Evolutionary conservation across 176 grass and related monocot species (phyloP).

Genomic region (Areca catechu): DNA sequence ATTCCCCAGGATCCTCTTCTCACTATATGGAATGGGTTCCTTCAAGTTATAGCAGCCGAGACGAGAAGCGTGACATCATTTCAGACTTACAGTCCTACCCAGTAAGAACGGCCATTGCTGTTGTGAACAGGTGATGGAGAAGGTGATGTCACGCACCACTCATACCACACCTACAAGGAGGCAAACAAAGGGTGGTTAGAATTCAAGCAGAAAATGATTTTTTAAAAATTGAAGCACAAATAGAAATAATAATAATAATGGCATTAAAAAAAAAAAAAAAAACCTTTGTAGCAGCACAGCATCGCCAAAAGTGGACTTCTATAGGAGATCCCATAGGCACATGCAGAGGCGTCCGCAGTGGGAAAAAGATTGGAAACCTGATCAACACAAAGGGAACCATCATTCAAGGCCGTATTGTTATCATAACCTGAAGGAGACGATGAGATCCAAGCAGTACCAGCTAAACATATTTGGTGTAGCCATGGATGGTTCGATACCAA

Average conservation of each 20-base stretch:
- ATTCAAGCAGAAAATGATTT: conserved; percentile 9
- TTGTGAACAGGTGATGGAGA: conserved; percentile 74
- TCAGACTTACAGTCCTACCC: conserved; percentile 63
- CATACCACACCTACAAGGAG: conserved; percentile 74
- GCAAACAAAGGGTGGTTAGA: neutral
- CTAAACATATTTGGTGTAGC: conserved; percentile 99
- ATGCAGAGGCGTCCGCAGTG: conserved; percentile 64
- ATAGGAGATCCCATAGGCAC: conserved; percentile 43
- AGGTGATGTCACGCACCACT: conserved; percentile 69
- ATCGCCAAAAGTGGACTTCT: conserved; percentile 94
- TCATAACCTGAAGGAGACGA: neutral
- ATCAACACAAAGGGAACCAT: conserved; percentile 2
- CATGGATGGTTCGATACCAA: conserved; percentile 82
- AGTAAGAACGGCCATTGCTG: conserved; percentile 85
- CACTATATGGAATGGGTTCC: no score
- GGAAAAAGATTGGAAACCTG: conserved; percentile 98
- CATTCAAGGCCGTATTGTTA: neutral
- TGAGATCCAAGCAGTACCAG: conserved; percentile 36
- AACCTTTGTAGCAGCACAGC: conserved; percentile 72
- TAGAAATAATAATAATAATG: no score
- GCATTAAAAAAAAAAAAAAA: neutral
- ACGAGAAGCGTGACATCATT: no score
- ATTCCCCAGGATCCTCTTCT: no score
- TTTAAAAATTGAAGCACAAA: neutral
- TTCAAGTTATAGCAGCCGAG: no score